Percentiles rank a stretch among this genome's conserved stretches.
Evolutionary conservation across 169 alveolate genomes (phyloP).

Genomic region (Condylostoma magnum): DNA sequence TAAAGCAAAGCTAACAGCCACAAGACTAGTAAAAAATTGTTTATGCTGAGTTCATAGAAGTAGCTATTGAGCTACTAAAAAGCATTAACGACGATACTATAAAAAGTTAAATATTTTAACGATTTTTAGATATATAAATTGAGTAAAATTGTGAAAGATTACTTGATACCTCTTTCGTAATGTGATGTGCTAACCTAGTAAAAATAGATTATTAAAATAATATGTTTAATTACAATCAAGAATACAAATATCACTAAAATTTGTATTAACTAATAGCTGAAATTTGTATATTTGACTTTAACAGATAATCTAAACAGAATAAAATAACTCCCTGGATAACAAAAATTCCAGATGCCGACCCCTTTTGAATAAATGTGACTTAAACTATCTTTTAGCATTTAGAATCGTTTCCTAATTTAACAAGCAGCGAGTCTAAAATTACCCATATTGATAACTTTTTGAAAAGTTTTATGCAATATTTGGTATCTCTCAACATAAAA

Average conservation of each 20-base stretch:
- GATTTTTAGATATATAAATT: not conserved
- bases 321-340: conserved; percentile 3
- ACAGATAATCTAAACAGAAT: not conserved
- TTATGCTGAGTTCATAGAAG: conserved; percentile 15
- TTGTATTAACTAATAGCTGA: not conserved
- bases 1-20: not conserved
- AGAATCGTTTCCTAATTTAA: conserved; percentile 15
- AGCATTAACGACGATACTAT: not conserved
- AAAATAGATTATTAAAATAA: conserved; percentile 6
- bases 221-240: not conserved
- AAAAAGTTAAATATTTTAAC: not conserved
- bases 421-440: not conserved
- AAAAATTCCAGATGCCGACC: conserved; percentile 19
- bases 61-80: conserved; percentile 2
- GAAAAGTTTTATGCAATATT: not conserved
- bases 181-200: conserved; percentile 1
- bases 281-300: conserved; percentile 14
- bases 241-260: not conserved
- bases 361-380: not conserved
- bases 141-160: conserved; percentile 17
- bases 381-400: not conserved
- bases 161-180: not conserved
- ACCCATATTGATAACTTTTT: not conserved
- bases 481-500: not conserved
- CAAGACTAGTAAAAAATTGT: not conserved